Percentiles rank a stretch among this genome's conserved stretches.
Evolutionary conservation across 495 filamentous ascomycete species (phyloP).

Genomic region (Penicillium cinerascens): DNA sequence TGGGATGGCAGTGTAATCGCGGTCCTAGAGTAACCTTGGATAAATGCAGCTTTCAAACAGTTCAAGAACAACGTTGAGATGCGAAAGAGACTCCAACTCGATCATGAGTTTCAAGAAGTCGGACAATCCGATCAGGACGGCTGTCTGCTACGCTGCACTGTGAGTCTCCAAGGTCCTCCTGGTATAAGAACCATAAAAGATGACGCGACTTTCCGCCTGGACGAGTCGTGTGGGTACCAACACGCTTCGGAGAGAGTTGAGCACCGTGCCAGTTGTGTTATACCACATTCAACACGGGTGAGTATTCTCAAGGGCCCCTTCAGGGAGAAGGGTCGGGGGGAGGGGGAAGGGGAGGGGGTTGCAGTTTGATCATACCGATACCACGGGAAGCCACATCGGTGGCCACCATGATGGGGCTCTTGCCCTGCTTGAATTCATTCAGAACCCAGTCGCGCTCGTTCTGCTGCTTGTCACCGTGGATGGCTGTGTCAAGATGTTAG

Average conservation of each 20-base stretch:
- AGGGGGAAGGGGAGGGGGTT: slow-evolving; percentile 44
- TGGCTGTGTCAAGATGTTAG: slow-evolving; percentile 62
- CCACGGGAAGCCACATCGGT: slow-evolving; percentile 96
- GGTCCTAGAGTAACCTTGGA: slow-evolving; percentile 68
- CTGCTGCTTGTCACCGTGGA: slow-evolving; percentile 99
- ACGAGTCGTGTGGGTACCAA: slow-evolving; percentile 74
- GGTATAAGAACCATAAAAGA: slow-evolving; percentile 65
- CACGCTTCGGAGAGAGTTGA: slow-evolving; percentile 82
- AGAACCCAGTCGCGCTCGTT: slow-evolving; percentile 99
- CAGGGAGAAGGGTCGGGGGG: slow-evolving; percentile 28
- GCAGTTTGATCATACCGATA: slow-evolving; percentile 92
- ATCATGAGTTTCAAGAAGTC: slow-evolving; percentile 62
- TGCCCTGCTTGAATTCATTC: slow-evolving; percentile 98
- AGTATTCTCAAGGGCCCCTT: slow-evolving; percentile 33
- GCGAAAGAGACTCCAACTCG: slow-evolving; percentile 60
- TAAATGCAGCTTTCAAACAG: slow-evolving; percentile 58
- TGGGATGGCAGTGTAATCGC: slow-evolving; percentile 58
- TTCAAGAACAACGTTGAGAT: slow-evolving; percentile 56
- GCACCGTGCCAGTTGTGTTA: slow-evolving; percentile 68
- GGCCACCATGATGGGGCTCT: slow-evolving; percentile 85
- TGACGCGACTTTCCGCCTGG: slow-evolving; percentile 73
- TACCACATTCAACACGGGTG: slow-evolving; percentile 58
- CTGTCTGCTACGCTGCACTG: slow-evolving; percentile 72
- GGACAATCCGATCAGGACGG: slow-evolving; percentile 53
- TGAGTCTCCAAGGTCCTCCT: slow-evolving; percentile 78